A percentile compares a stretch with the other conserved stretches of the same genome.
phyloP scores from a whole-genome alignment of 1,139 yeast species.

The Spencermartinsiella ligniputridi region DNA sequence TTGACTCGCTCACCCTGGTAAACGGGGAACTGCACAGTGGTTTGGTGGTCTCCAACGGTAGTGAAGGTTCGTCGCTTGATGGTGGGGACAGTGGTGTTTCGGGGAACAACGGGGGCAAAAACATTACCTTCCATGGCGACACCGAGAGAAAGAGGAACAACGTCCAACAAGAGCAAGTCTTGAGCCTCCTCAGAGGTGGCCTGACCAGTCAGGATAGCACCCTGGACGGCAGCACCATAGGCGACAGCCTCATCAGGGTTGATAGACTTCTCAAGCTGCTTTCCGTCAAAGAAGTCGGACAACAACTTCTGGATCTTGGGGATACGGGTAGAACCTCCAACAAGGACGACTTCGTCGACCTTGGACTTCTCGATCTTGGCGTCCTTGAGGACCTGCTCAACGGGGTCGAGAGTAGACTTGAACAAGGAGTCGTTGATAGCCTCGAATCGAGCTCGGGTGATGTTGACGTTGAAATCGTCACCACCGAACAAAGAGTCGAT shows the following conservation, averaged over 20 bases:
- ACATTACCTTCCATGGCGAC: constrained; percentile 99
- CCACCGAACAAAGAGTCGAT: constrained; percentile 79
- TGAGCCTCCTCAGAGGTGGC: constrained; percentile 70
- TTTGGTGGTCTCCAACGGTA: constrained; percentile 99
- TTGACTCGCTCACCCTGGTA: constrained; percentile 99
- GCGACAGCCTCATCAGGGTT: constrained; percentile 97
- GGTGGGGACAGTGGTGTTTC: constrained; percentile 99
- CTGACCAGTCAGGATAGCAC: constrained; percentile 98
- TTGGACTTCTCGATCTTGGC: constrained; percentile 71
- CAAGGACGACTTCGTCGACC: constrained; percentile 82
- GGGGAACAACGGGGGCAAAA: constrained; percentile 98
- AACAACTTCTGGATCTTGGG: constrained; percentile 88
- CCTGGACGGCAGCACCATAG: constrained; percentile 98
- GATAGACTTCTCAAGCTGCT: constrained; percentile 83
- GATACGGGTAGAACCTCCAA: constrained; percentile 93
- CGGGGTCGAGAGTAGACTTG: constrained; percentile 83
- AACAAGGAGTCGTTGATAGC: constrained; percentile 78
- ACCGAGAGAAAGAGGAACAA: constrained; percentile 89
- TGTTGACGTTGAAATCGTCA: constrained; percentile 73
- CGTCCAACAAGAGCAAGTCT: constrained; percentile 81
- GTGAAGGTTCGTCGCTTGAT: constrained; percentile 99
- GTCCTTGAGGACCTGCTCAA: constrained; percentile 81
- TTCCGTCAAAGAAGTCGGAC: constrained; percentile 84
- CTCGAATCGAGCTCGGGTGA: constrained; percentile 91
- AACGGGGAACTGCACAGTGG: constrained; percentile 99